Conservation (phyloP, 805 yeast genomes). For the Nakazawaea peltata region DNA sequence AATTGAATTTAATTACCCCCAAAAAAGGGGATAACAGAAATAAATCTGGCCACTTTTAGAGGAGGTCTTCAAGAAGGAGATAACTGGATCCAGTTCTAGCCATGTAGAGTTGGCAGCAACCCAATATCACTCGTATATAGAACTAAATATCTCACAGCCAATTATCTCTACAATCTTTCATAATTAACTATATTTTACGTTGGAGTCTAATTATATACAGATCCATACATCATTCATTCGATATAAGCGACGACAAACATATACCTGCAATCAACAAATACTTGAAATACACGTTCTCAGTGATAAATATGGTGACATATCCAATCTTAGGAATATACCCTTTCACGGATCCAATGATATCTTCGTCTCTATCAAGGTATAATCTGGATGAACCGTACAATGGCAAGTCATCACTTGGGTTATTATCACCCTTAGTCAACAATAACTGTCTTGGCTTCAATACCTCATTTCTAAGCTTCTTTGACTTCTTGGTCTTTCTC, state of each 20-base stretch:
- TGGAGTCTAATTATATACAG: background rate
- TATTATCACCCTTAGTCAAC: constrained; percentile 94
- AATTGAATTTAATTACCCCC: too few species aligned
- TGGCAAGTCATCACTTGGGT: constrained; percentile 83
- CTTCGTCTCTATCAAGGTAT: constrained; percentile 69
- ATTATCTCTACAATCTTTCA: too few species aligned
- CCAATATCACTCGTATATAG: too few species aligned
- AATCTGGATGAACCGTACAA: constrained; percentile 70
- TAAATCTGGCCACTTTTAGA: too few species aligned
- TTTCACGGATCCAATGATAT: constrained; percentile 86
- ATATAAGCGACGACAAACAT: constrained; percentile 5
- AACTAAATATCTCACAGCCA: too few species aligned
- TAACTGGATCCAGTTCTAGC: too few species aligned
- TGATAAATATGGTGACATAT: constrained; percentile 81
- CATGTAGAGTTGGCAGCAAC: too few species aligned
- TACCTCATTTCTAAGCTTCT: constrained; percentile 8
- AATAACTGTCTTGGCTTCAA: constrained; percentile 47
- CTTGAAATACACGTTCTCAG: constrained; percentile 82
- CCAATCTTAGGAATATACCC: constrained; percentile 89
- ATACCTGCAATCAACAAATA: constrained; percentile 59
- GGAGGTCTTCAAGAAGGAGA: too few species aligned
- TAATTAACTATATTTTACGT: too few species aligned
- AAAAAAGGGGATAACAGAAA: too few species aligned
- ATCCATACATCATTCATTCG: constrained; percentile 3
- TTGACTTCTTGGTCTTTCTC: constrained; percentile 9